phyloP scores from a whole-genome alignment of 1,284 basidiomycete species.

The Sporisorium reilianum region DNA sequence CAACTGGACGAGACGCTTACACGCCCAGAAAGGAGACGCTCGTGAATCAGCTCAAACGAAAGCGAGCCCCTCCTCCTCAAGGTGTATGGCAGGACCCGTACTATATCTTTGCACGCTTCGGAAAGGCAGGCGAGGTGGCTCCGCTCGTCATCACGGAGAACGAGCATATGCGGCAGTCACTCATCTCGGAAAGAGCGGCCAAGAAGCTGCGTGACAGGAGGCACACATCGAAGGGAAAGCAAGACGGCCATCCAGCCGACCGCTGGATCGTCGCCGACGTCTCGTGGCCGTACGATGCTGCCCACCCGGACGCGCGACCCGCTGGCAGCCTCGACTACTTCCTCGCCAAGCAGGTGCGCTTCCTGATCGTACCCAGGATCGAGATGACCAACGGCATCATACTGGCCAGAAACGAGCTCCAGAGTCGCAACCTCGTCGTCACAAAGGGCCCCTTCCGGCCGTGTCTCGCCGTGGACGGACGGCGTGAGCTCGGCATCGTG shows the following conservation, averaged over 20 bases:
- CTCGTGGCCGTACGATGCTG: slow-evolving; percentile 4
- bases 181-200: slow-evolving; percentile 16
- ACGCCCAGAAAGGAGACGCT: not conserved
- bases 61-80: not conserved
- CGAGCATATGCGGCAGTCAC: slow-evolving; percentile 8
- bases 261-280: slow-evolving; percentile 8
- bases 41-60: not conserved
- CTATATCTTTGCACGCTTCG: slow-evolving; percentile 17
- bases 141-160: slow-evolving; percentile 13
- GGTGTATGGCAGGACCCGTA: not conserved
- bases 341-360: slow-evolving; percentile 2
- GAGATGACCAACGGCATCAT: slow-evolving; percentile 14
- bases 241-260: not conserved
- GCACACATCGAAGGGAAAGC: not conserved
- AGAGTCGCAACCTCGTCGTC: not conserved
- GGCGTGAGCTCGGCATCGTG: not conserved
- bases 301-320: not conserved
- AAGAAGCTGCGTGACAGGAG: not conserved
- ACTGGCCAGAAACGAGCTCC: slow-evolving; percentile 2
- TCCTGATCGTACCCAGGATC: slow-evolving; percentile 1
- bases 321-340: slow-evolving; percentile 1
- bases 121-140: not conserved
- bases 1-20: not conserved
- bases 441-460: not conserved
- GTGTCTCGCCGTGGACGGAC: not conserved